Evolutionary conservation across 108 stramenopile species (phyloP).

Genomic region (Skeletonema tropicum): DNA sequence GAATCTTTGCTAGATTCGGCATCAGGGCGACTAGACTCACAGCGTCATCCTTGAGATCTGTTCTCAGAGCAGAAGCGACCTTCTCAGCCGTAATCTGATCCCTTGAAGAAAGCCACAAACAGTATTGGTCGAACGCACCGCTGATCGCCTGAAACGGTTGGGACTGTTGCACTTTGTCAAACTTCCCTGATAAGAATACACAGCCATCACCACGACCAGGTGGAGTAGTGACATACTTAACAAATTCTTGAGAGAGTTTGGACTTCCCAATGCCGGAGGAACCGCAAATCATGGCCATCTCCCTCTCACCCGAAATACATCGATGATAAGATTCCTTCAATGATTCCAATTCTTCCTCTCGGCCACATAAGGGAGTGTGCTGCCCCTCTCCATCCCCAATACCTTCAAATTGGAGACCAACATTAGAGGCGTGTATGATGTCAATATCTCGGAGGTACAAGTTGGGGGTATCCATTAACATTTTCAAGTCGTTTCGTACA

Average conservation of each 20-base stretch:
- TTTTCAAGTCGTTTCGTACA: slow-evolving; percentile 5
- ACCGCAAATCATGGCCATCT: neutral
- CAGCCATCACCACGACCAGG: neutral
- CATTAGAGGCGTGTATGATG: neutral
- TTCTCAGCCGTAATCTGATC: neutral
- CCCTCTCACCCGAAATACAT: neutral
- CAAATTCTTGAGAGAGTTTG: neutral
- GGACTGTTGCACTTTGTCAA: slow-evolving; percentile 11
- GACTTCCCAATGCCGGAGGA: slow-evolving; percentile 2
- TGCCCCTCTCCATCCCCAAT: too few relatives aligned
- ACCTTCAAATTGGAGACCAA: slow-evolving; percentile 5
- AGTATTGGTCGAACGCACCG: slow-evolving; percentile 31
- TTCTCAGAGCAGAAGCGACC: neutral
- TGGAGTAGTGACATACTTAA: neutral
- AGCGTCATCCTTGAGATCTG: slow-evolving; percentile 15
- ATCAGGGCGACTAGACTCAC: slow-evolving; percentile 13
- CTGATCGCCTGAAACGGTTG: slow-evolving; percentile 24
- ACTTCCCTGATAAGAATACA: slow-evolving; percentile 24
- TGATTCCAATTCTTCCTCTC: neutral
- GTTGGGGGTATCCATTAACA: neutral
- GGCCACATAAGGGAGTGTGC: neutral
- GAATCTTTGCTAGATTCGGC: slow-evolving; percentile 14
- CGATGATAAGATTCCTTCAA: slow-evolving; percentile 1
- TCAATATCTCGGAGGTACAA: slow-evolving; percentile 6
- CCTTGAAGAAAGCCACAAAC: slow-evolving; percentile 5